Evolutionary conservation across 441 rosid genomes (phyloP).

Genomic region (Mallotus repandus): DNA sequence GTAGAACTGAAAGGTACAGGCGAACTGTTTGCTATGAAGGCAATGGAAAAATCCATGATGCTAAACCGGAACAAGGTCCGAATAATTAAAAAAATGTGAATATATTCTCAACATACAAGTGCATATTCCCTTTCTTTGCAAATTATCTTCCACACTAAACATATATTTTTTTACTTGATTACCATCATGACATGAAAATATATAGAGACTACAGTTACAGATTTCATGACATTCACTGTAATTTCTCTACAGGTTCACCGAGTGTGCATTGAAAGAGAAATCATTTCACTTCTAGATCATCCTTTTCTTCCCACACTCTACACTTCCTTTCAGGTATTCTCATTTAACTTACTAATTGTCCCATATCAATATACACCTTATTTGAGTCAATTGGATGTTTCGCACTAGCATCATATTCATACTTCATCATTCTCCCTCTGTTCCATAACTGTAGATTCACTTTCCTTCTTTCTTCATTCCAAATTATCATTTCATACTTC

Average conservation of each 20-base stretch:
- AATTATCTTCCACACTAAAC: too few species aligned
- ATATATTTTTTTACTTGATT: too few species aligned
- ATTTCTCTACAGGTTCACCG: conserved; percentile 68
- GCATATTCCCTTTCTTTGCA: too few species aligned
- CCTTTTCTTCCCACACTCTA: conserved; percentile 94
- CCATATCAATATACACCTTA: too few species aligned
- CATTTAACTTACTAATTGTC: neutral
- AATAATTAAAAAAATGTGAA: neutral
- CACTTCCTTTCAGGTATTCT: conserved; percentile 78
- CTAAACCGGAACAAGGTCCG: conserved; percentile 88
- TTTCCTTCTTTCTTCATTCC: too few species aligned
- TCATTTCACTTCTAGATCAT: conserved; percentile 83
- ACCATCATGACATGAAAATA: too few species aligned
- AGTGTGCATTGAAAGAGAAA: conserved; percentile 90
- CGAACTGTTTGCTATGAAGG: conserved; percentile 90
- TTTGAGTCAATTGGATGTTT: too few species aligned
- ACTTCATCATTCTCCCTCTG: too few species aligned
- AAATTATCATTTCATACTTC: too few species aligned
- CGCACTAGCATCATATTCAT: too few species aligned
- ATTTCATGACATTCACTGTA: neutral
- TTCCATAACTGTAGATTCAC: too few species aligned
- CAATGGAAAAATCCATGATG: conserved; percentile 95
- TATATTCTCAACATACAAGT: too few species aligned
- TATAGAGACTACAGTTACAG: neutral
- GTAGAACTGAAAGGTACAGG: conserved; percentile 81